Conservation (phyloP, 371 early-diverging fungal species). For the Dichotomocladium elegans region DNA sequence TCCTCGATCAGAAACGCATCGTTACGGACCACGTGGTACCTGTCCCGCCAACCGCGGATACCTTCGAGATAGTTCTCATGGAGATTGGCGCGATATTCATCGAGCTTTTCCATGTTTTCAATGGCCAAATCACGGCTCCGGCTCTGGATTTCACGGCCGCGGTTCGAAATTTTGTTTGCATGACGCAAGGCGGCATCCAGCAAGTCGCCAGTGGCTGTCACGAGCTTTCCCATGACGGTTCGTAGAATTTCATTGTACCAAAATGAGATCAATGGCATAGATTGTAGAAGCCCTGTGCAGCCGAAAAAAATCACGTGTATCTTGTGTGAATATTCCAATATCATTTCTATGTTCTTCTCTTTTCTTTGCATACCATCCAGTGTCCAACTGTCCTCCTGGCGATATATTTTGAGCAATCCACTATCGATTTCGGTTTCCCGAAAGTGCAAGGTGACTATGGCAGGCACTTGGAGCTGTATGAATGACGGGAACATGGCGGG, state of each 20-base stretch:
- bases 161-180: constrained; percentile 39
- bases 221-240: constrained; percentile 47
- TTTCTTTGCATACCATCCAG: constrained; percentile 31
- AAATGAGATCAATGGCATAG: constrained; percentile 59
- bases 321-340: not conserved
- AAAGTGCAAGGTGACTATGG: constrained; percentile 45
- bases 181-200: constrained; percentile 51
- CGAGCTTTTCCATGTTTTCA: constrained; percentile 42
- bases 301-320: not conserved
- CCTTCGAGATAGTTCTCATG: constrained; percentile 42
- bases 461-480: constrained; percentile 42
- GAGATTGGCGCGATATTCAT: constrained; percentile 34
- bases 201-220: constrained; percentile 57
- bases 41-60: constrained; percentile 26
- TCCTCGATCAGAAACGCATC: constrained; percentile 18
- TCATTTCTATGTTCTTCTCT: too few relatives aligned
- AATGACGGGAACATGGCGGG: constrained; percentile 48
- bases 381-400: constrained; percentile 56
- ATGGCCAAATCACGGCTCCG: constrained; percentile 38
- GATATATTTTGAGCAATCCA: constrained; percentile 43
- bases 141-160: constrained; percentile 41
- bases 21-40: constrained; percentile 2
- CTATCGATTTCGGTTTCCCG: constrained; percentile 35
- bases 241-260: constrained; percentile 66
- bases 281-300: constrained; percentile 47